Percentiles rank a stretch among this genome's conserved stretches.
Evolutionary conservation across 2,329 filamentous ascomycete genomes (phyloP).

Genomic region (Pseudocercospora fijiensis): DNA sequence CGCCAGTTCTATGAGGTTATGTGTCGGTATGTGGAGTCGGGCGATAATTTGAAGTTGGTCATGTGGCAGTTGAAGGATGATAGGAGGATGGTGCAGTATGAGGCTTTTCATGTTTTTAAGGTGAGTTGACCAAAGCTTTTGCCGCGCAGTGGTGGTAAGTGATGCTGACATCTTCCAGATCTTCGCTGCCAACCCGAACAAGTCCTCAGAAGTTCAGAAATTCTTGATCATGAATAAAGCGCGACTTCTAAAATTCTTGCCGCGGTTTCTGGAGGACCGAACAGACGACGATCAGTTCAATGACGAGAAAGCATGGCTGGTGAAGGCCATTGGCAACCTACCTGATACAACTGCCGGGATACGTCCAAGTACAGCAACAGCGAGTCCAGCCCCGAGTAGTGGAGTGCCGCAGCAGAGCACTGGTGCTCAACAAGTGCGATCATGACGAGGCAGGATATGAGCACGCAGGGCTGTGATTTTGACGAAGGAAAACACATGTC

Average conservation of each 20-base stretch:
- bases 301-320: conserved; percentile 94
- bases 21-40: conserved; percentile 93
- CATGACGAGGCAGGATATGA: not conserved
- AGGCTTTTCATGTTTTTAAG: conserved; percentile 99
- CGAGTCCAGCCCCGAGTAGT: not conserved
- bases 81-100: conserved; percentile 98
- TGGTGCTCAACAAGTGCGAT: conserved; percentile 5
- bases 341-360: conserved; percentile 36
- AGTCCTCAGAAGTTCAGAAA: conserved; percentile 91
- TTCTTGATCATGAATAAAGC: conserved; percentile 96
- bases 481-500: not conserved
- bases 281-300: conserved; percentile 98
- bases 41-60: conserved; percentile 94
- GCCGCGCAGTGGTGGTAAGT: too few relatives aligned
- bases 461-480: not conserved
- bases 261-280: conserved; percentile 87
- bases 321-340: conserved; percentile 72
- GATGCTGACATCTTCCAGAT: conserved; percentile 54
- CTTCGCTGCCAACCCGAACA: conserved; percentile 97
- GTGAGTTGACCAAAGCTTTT: conserved; percentile 42
- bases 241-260: conserved; percentile 82
- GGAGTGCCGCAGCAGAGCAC: conserved; percentile 3
- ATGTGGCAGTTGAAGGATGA: conserved; percentile 97
- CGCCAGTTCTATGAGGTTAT: conserved; percentile 97
- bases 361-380: conserved; percentile 11